Percentiles rank a stretch among this genome's conserved stretches.
Conservation (phyloP, 495 filamentous ascomycete species). For the Hypoxylon fuscum region DNA sequence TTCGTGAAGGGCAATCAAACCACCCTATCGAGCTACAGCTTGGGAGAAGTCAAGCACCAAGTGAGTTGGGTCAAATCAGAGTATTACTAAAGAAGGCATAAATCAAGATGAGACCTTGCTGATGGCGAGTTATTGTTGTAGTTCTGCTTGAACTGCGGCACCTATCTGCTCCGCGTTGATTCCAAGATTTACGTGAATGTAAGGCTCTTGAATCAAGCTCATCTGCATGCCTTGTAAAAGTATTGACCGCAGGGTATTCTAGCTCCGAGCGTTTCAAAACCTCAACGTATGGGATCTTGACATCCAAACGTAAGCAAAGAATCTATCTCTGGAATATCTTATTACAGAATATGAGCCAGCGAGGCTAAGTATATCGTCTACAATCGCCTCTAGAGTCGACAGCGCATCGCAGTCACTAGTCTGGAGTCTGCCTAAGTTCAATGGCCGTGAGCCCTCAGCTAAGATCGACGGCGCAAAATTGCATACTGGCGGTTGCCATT, state of each 20-base stretch:
- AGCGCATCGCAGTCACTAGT: constrained; percentile 15
- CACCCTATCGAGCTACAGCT: constrained; percentile 26
- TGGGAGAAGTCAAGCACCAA: constrained; percentile 29
- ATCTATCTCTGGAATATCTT: background rate
- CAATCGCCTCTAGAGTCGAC: constrained; percentile 20
- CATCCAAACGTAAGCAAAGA: constrained; percentile 19
- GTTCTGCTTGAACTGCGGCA: constrained; percentile 39
- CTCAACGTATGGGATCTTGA: constrained; percentile 41
- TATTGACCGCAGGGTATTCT: background rate
- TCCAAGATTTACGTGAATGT: constrained; percentile 33
- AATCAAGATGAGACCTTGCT: too few species aligned
- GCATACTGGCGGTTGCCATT: constrained; percentile 49
- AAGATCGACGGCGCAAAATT: constrained; percentile 28
- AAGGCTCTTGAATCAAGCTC: background rate
- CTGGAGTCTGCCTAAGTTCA: constrained; percentile 30
- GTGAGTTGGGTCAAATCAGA: constrained; percentile 8
- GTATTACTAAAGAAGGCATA: too few species aligned
- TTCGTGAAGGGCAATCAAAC: constrained; percentile 33
- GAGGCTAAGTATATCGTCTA: background rate
- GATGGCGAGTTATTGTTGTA: background rate
- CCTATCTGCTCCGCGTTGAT: constrained; percentile 17
- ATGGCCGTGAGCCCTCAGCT: constrained; percentile 27
- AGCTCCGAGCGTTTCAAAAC: constrained; percentile 42
- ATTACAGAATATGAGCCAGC: background rate
- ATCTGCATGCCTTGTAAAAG: background rate